Evolutionary conservation across 2,329 filamentous ascomycete genomes (phyloP), one percentile per base, ranked within the genome.

Genomic region (Monosporascus sp.): DNA sequence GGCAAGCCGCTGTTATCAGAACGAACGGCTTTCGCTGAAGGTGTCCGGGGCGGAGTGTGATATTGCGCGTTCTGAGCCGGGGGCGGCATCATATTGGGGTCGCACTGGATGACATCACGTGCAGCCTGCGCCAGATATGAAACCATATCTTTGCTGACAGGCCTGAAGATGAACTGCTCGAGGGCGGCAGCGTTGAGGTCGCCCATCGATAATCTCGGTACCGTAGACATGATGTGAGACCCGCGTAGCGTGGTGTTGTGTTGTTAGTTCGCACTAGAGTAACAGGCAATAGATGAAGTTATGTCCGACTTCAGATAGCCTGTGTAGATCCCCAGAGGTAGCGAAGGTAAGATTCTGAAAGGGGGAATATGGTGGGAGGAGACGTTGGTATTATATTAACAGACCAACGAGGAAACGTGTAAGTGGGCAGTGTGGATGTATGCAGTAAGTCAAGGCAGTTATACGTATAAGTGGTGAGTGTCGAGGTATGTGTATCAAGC

Each of bases 81-180:
- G 9, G 73, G 71, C 22, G 78, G 77, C 75, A 81, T 78, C 68
- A 82, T 75, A 56, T 70, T 74, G 49, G 79, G 74, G 68, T 94
- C 89, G 78, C 89, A 93, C 65, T 87, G 81, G 68, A 94, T 94
- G 68, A 94, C 89, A 67, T 87, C 82, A 66, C 79, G 78, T 54
- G 89, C 88, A 66, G 89, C 89, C 55, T 79, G 74, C 59, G 89
- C 87, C 55, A 94, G 82, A 73, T 90, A 89, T 55, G 76, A 71
- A 64, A 94, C 87, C 89, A 94, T 94, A 52, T 87, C 80, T 63
- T 79, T 79, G 66, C 80, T 85, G 59, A 94, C 89, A 9, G 86
- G 86, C 62, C 82, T 81, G 73, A 87, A 89, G 74, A 94, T 82
- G 70, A 94, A 93, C 65, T 88, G 82, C 65, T 92, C 88, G 59